A percentile compares a stretch with the other conserved stretches of the same genome.
phyloP scores from a whole-genome alignment of 768 basidiomycete species.

The Leccinum sublutescens region DNA sequence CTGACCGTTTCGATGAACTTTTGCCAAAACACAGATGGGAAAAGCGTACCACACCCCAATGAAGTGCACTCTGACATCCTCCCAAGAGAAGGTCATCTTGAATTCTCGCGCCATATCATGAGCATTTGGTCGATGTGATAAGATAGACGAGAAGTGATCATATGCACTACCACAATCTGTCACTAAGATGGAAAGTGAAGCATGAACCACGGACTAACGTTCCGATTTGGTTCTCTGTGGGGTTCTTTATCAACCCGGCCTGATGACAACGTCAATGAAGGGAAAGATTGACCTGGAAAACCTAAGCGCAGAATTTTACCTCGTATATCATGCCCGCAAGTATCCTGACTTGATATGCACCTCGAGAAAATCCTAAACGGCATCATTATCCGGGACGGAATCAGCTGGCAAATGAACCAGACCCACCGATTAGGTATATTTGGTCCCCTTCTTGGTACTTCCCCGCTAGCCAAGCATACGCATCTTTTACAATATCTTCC shows the following conservation, averaged over 20 bases:
- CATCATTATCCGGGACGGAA: neutral
- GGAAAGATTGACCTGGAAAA: neutral
- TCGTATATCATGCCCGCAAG: conserved; percentile 39
- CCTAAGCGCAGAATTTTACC: conserved; percentile 10
- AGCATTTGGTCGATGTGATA: conserved; percentile 15
- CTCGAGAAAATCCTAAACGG: conserved; percentile 39
- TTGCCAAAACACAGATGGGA: neutral
- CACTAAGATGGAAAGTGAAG: neutral
- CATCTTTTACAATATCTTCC: conserved; percentile 30
- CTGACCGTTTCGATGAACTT: conserved; percentile 27
- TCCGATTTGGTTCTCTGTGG: conserved; percentile 31
- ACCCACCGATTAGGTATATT: neutral
- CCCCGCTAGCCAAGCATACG: conserved; percentile 30
- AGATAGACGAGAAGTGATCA: conserved; percentile 16
- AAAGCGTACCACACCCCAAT: conserved; percentile 47
- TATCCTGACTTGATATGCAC: conserved; percentile 38
- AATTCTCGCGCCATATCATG: conserved; percentile 29
- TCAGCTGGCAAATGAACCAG: neutral
- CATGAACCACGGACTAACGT: conserved; percentile 4
- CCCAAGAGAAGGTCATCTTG: conserved; percentile 43
- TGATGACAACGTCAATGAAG: conserved; percentile 4
- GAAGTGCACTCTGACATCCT: conserved; percentile 46
- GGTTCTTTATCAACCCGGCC: conserved; percentile 31
- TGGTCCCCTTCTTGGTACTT: neutral
- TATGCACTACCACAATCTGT: conserved; percentile 11